phyloP scores from a whole-genome alignment of 2,329 filamentous ascomycete genomes.

The Apiospora hydei region DNA sequence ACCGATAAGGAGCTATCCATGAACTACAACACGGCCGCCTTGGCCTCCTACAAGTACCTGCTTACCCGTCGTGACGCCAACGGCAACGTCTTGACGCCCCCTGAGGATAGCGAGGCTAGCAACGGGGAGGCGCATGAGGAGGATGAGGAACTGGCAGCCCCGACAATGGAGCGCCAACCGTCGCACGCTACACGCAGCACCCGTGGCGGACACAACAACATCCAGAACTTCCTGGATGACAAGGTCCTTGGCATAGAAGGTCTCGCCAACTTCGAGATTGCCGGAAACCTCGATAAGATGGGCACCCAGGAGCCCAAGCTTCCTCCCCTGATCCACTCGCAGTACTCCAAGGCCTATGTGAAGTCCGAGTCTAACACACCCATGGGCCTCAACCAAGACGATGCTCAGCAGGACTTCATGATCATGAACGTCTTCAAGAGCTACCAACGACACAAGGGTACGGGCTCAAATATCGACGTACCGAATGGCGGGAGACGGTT shows the following conservation, averaged over 20 bases:
- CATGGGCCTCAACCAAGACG: slow-evolving; percentile 56
- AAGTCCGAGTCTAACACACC: slow-evolving; percentile 64
- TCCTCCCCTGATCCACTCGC: slow-evolving; percentile 62
- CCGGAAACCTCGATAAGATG: slow-evolving; percentile 64
- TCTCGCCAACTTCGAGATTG: slow-evolving; percentile 65
- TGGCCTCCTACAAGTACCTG: slow-evolving; percentile 69
- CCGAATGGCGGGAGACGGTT: slow-evolving; percentile 61
- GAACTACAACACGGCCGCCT: slow-evolving; percentile 68
- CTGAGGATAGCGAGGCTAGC: slow-evolving; percentile 61
- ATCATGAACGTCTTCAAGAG: slow-evolving; percentile 66
- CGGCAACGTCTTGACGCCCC: slow-evolving; percentile 57
- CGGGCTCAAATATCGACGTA: slow-evolving; percentile 63
- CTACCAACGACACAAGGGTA: slow-evolving; percentile 61
- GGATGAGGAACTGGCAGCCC: slow-evolving; percentile 57
- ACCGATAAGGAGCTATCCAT: slow-evolving; percentile 73
- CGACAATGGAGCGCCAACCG: slow-evolving; percentile 68
- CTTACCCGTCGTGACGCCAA: slow-evolving; percentile 63
- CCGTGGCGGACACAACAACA: slow-evolving; percentile 55
- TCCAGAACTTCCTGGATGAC: slow-evolving; percentile 64
- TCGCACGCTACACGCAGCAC: slow-evolving; percentile 72
- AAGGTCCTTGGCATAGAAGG: slow-evolving; percentile 67
- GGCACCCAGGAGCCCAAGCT: slow-evolving; percentile 64
- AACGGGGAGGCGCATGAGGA: slow-evolving; percentile 59
- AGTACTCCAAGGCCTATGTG: slow-evolving; percentile 65
- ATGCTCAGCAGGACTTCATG: slow-evolving; percentile 61